These are phyloP conservation scores for Byssoonygena ceratinophila DNA, from an alignment of 2,329 filamentous ascomycete genomes.

Conservation along the genomic window DNA sequence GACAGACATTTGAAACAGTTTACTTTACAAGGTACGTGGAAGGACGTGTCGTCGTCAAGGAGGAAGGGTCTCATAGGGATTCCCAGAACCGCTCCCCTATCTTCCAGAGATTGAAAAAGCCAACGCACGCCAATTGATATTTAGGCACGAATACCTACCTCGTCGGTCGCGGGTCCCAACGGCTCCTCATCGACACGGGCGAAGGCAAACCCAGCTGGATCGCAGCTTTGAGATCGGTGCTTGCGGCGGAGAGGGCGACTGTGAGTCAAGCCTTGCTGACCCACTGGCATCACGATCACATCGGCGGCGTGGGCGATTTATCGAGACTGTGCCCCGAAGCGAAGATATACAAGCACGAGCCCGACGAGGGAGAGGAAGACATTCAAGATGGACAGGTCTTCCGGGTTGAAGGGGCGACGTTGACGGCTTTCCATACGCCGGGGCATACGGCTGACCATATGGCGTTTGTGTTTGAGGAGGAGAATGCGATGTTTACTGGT, in stretches of 20 bases:
- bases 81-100: too few relatives aligned
- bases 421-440: constrained; percentile 57
- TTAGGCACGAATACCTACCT: constrained; percentile 88
- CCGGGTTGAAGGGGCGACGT: constrained; percentile 44
- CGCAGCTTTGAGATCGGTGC: constrained; percentile 50
- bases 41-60: background rate
- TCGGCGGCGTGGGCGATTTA: constrained; percentile 63
- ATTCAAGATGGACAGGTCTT: constrained; percentile 50
- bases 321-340: constrained; percentile 52
- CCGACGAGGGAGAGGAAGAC: constrained; percentile 41
- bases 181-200: constrained; percentile 82
- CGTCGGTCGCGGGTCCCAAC: constrained; percentile 59
- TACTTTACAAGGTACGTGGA: constrained; percentile 45
- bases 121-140: background rate
- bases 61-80: background rate
- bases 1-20: too few relatives aligned
- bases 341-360: constrained; percentile 56
- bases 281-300: constrained; percentile 88
- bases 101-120: background rate
- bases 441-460: constrained; percentile 79
- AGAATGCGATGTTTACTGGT: constrained; percentile 76
- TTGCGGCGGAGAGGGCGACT: constrained; percentile 57
- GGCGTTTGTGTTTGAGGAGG: constrained; percentile 62
- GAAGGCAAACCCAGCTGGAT: constrained; percentile 71
- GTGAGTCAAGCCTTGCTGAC: constrained; percentile 66